Base-by-base conservation (phyloP, 768 basidiomycete genomes). In the Amanita phalloides region DNA sequence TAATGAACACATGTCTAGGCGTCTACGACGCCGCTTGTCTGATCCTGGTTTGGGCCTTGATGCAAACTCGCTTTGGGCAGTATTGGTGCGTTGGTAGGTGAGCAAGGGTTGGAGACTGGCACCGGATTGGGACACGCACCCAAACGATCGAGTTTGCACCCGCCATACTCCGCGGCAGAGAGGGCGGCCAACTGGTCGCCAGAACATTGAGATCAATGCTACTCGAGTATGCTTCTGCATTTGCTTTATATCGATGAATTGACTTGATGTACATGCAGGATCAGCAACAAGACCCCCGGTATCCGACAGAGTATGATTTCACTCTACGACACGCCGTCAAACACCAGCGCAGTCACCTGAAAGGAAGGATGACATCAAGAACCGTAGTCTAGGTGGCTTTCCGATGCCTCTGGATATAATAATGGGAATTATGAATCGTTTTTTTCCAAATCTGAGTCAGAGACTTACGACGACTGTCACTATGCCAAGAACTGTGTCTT, bases 401-500 rank as follows among this genome's bases (percentile, higher is more conserved):
- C 86, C 86, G 1, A 82, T 82, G 73, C 84, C 84, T 0, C 74
- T 73, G 60, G 64, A 75, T 49, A 66, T 88, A 26, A 52, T 82
- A 10, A 74, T 68, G 3, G 64, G 60, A 8, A 54, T 85, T 1
- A 66, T 90, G 26, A 56, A 67, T 8, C 68, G 68, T 23, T 63
- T 84, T 30, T 88, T 93, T 47, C 94, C 93, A 0, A 64, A 73
- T 6, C 53, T 84, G 20, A 68, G 78, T 38, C 74, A 70, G 43
- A 76, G 68, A 37, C 64, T 95, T 30, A 77, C 74, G 8, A 76
- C 79, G 43, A 90, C 85, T 0, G 55, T 92, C 35, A 94, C 91
- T 1, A 77, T 94, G 14, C 89, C 88, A 3, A 69, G 71, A 3
- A 84, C 86, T 13, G 78, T 71, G 8, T 83, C 90, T 0, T 62